Base-by-base conservation (phyloP, 2,329 filamentous ascomycete species). In the Neopestalotiopsis sp. region DNA sequence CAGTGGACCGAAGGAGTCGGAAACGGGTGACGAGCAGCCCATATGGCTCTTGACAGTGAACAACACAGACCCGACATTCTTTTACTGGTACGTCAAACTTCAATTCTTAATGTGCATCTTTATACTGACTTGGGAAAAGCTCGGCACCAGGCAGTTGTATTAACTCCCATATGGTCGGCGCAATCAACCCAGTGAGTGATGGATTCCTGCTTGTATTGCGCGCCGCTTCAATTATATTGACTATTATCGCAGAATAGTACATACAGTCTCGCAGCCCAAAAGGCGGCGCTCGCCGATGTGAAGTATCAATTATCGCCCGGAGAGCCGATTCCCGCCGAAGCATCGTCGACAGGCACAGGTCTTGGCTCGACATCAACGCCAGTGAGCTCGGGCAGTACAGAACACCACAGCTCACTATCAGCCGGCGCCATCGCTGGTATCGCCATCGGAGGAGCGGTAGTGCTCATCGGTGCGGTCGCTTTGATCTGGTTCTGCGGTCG, bases 91-190 rank as follows among this genome's bases (percentile, higher is more conserved):
- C 1, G 66, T 28, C 24, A 20, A n/a, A 9, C 4, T n/a, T 63
- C 5, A 14, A 3, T 5, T n/a, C 28, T 56, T 10, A n/a, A 13
- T 13, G 14, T 5, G 17, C 40, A 42, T 17, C 14, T 12, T 30
- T 6, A 49, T 24, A 20, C 65, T 67, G 17, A 67, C 65, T 12
- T 14, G 5, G 10, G 24, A 32, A 14, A 34, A 74, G 72, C 71
- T 88, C 90, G 0, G 91, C 91, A 0, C 85, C 88, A 0, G 86
- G 83, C 0, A 92, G 91, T 1, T 95, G 93, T 74, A 83, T 85
- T 3, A 78, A 81, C 2, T 86, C 91, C 58, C 85, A 88, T 28
- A 95, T 95, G 92, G 86, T 95, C 17, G 92, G 92, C 3, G 91
- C 88, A 1, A 91, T 95, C 73, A 95, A 95, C 75, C 87, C 90